Evolutionary conservation across 352 stramenopile species (phyloP).

Genomic region (Globisporangium megalacanthum): DNA sequence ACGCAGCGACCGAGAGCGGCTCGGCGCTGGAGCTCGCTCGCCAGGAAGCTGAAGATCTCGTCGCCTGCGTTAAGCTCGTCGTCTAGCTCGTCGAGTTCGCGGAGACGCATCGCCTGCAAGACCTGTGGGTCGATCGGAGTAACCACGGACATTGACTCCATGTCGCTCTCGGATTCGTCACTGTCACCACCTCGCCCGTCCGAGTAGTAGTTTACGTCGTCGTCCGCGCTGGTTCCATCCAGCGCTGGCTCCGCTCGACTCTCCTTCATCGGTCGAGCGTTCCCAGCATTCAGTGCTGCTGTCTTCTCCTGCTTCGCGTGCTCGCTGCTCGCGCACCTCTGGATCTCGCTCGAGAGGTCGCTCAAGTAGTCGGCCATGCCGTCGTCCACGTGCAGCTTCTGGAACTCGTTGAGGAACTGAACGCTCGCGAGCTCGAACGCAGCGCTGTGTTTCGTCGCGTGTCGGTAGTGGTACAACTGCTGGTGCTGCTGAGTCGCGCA

Average conservation of each 20-base stretch:
- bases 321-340: not conserved
- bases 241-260: not conserved
- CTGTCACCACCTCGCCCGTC: constrained; percentile 15
- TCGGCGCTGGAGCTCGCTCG: constrained; percentile 35
- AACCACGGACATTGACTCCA: not conserved
- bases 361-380: constrained; percentile 48
- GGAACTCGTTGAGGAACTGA: constrained; percentile 52
- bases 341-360: constrained; percentile 9
- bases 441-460: constrained; percentile 29
- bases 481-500: not conserved
- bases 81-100: constrained; percentile 18
- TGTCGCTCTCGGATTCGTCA: not conserved
- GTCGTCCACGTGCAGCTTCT: constrained; percentile 54
- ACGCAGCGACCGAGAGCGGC: constrained; percentile 20
- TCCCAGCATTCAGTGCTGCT: not conserved
- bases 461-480: not conserved
- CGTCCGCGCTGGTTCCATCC: not conserved
- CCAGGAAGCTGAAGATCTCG: constrained; percentile 55
- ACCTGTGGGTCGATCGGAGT: constrained; percentile 12
- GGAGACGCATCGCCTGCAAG: constrained; percentile 3
- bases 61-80: constrained; percentile 44
- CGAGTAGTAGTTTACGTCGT: constrained; percentile 12
- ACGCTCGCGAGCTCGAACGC: constrained; percentile 33
- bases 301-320: not conserved
- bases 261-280: not conserved